A percentile compares a stretch with the other conserved stretches of the same genome.
Conservation (phyloP, 148 eudicot genomes). For the Vaccinium macrocarpon region DNA sequence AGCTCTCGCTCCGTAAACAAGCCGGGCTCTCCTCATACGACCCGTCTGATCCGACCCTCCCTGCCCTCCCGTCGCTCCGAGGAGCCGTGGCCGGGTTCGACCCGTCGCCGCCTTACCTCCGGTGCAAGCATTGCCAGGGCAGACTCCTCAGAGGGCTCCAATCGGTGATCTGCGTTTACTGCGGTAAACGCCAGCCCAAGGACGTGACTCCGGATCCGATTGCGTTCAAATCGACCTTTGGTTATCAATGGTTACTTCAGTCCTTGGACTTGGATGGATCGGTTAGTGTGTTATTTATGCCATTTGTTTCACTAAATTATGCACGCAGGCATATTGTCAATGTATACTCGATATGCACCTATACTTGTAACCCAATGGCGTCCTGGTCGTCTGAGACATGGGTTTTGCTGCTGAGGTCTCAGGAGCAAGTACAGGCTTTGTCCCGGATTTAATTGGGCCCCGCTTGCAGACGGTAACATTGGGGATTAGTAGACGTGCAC, state of each 20-base stretch:
- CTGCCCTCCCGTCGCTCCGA: conserved; percentile 33
- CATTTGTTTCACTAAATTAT: neutral
- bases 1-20: conserved; percentile 46
- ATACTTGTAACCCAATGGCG: too few species aligned
- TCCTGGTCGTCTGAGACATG: too few species aligned
- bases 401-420: neutral
- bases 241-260: conserved; percentile 58
- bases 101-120: conserved; percentile 39
- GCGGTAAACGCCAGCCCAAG: conserved; percentile 34
- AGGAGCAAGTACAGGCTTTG: neutral
- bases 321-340: neutral
- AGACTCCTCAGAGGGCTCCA: conserved; percentile 51
- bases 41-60: conserved; percentile 40
- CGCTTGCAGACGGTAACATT: neutral
- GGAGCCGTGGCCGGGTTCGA: conserved; percentile 39
- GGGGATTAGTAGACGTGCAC: neutral
- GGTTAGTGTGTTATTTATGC: conserved; percentile 36
- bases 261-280: conserved; percentile 76
- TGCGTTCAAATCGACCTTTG: conserved; percentile 48
- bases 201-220: conserved; percentile 42
- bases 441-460: neutral
- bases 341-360: neutral
- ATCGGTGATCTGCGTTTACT: conserved; percentile 57
- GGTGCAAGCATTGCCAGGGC: conserved; percentile 53
- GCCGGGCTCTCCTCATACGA: conserved; percentile 42